Percentiles rank a stretch among this genome's conserved stretches.
phyloP scores from a whole-genome alignment of 441 rosid species.

The Populus hybrid region DNA sequence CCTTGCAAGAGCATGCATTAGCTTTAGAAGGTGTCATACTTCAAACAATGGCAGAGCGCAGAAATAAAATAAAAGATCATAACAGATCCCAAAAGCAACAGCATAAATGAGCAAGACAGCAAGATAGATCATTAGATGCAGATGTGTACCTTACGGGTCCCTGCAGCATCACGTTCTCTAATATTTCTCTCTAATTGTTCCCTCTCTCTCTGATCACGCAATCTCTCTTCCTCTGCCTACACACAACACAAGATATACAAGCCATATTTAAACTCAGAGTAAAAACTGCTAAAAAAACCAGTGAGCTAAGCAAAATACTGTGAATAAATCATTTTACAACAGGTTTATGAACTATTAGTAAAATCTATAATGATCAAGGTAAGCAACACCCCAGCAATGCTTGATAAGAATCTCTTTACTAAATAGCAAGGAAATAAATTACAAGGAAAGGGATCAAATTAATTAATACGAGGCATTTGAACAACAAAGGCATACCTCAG shows the following conservation, averaged over 20 bases:
- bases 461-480: background rate
- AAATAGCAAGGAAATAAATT: background rate
- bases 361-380: background rate
- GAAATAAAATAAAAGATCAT: background rate
- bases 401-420: background rate
- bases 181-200: constrained; percentile 80
- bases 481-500: constrained; percentile 55
- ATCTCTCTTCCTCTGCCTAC: constrained; percentile 91
- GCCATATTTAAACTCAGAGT: constrained; percentile 12
- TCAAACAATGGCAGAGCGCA: background rate
- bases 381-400: background rate
- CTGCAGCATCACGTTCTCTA: constrained; percentile 82
- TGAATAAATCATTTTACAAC: background rate
- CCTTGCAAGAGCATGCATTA: background rate
- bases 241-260: constrained; percentile 18
- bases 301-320: background rate
- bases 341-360: background rate
- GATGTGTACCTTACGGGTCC: constrained; percentile 69
- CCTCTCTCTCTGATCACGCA: constrained; percentile 89
- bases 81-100: background rate
- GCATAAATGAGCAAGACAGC: background rate
- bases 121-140: background rate
- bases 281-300: background rate
- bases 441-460: background rate
- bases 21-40: background rate